phyloP scores from a whole-genome alignment of 2,329 filamentous ascomycete species.

The Aureobasidium sp. region DNA sequence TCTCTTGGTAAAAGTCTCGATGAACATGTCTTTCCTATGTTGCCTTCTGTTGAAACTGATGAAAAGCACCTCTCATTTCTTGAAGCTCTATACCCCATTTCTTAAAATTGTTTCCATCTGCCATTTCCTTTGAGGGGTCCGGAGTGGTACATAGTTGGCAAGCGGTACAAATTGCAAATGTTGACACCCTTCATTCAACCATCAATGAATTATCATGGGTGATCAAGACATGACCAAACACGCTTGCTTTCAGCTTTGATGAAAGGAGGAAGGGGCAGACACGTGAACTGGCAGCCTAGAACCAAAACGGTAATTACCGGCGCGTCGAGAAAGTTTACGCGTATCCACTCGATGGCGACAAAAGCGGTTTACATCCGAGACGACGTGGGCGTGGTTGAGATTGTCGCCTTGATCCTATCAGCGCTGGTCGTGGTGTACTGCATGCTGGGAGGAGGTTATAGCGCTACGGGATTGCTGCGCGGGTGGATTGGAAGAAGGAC shows the following conservation, averaged over 20 bases:
- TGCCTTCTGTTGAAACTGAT: constrained; percentile 4
- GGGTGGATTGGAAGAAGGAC: constrained; percentile 14
- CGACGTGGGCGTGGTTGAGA: constrained; percentile 11
- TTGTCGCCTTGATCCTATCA: constrained; percentile 4
- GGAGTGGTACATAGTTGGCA: not conserved
- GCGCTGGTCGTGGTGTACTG: constrained; percentile 21
- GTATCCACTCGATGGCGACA: not conserved
- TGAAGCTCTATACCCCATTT: constrained; percentile 12
- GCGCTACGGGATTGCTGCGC: constrained; percentile 23
- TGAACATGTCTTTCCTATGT: constrained; percentile 10
- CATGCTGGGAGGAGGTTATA: constrained; percentile 25
- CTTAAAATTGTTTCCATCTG: not conserved
- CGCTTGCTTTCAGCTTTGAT: not conserved
- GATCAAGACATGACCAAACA: not conserved
- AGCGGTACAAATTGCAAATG: not conserved
- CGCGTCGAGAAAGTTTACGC: constrained; percentile 3
- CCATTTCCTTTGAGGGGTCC: not conserved
- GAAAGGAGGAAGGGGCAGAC: not conserved
- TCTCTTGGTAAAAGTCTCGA: constrained; percentile 1
- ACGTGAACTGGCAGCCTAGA: not conserved
- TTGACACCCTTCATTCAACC: not conserved
- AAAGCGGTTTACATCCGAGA: not conserved
- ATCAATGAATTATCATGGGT: not conserved
- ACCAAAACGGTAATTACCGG: not conserved
- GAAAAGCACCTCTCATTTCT: constrained; percentile 1